Evolutionary conservation across 192 early-diverging fungal genomes (phyloP).

Genomic region (Dissophora ornata): DNA sequence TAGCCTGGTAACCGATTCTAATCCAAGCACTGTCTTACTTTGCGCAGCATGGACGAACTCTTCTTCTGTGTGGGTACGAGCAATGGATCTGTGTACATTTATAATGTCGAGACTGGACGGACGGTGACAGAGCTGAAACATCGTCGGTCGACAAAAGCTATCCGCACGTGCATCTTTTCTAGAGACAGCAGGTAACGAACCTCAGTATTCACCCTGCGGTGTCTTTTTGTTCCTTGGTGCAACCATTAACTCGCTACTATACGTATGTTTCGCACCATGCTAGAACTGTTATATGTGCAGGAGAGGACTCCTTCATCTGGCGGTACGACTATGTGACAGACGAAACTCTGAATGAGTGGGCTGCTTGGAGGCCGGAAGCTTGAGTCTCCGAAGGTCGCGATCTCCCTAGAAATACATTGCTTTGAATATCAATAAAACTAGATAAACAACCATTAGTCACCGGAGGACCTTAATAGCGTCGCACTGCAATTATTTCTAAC

Average conservation of each 20-base stretch:
- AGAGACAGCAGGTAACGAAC: conserved; percentile 74
- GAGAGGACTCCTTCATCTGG: conserved; percentile 86
- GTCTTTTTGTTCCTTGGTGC: background rate
- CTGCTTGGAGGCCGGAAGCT: conserved; percentile 54
- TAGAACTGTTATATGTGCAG: conserved; percentile 76
- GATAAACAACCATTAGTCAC: no score
- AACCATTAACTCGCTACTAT: background rate
- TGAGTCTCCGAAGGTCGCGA: no score
- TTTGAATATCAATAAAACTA: no score
- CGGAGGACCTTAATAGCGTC: no score
- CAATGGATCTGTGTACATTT: conserved; percentile 77
- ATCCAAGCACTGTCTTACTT: no score
- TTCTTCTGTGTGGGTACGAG: conserved; percentile 82
- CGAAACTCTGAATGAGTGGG: conserved; percentile 80
- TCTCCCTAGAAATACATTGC: no score
- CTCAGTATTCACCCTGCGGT: no score
- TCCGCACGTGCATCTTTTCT: conserved; percentile 83
- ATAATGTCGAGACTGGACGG: conserved; percentile 75
- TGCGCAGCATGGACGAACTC: conserved; percentile 76
- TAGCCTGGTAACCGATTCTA: no score
- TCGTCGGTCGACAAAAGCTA: conserved; percentile 80
- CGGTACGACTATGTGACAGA: conserved; percentile 85
- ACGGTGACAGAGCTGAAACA: conserved; percentile 73
- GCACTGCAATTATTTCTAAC: no score
- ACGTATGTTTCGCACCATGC: background rate